These are phyloP conservation scores for Gossypium davidsonii DNA, from an alignment of 441 rosid genomes.

Conservation along the genomic window DNA sequence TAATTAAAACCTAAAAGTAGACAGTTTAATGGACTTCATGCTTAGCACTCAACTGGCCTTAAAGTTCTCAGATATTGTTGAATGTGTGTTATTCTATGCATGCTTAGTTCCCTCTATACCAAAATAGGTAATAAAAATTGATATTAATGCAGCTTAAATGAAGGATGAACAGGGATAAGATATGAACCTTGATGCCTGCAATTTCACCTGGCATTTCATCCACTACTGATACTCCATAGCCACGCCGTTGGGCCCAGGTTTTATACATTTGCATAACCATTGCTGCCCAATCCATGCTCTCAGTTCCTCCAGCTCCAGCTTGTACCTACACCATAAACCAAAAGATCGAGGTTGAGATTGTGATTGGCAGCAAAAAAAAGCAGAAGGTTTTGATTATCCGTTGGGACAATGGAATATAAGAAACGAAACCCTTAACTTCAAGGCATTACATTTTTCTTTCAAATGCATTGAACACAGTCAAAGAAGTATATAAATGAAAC, in stretches of 20 bases:
- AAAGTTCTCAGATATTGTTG: background rate
- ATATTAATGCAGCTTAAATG: background rate
- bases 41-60: constrained; percentile 1
- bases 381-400: background rate
- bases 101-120: background rate
- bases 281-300: constrained; percentile 95
- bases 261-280: constrained; percentile 96
- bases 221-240: constrained; percentile 56
- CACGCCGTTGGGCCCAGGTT: constrained; percentile 73
- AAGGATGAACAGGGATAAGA: constrained; percentile 15
- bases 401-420: background rate
- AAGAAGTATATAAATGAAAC: constrained; percentile 24
- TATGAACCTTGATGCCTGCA: constrained; percentile 88
- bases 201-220: constrained; percentile 91
- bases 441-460: background rate
- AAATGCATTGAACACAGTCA: background rate
- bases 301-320: constrained; percentile 98
- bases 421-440: background rate
- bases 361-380: background rate
- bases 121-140: background rate
- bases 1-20: background rate
- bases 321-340: constrained; percentile 55
- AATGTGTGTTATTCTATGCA: background rate
- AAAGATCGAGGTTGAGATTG: constrained; percentile 13
- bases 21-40: background rate